phyloP scores from a whole-genome alignment of 1,139 yeast genomes.

The Blastobotrys ciferrii region DNA sequence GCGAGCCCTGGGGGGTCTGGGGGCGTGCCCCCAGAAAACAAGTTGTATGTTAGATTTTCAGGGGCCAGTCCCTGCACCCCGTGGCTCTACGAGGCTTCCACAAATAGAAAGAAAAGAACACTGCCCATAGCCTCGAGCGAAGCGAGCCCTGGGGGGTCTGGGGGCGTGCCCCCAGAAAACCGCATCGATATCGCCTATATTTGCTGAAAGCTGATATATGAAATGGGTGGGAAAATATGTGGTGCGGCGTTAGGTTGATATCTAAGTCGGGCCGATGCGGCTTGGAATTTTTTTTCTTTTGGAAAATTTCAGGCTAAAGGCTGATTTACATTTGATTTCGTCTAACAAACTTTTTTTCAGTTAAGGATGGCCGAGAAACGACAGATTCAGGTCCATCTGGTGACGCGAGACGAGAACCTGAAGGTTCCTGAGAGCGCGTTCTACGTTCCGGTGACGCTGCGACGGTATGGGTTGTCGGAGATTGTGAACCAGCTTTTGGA shows the following conservation, averaged over 20 bases:
- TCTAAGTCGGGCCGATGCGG: conserved; percentile 3
- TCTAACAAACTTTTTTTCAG: background rate
- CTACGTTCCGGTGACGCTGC: conserved; percentile 80
- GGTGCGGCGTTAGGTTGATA: background rate
- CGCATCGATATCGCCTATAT: too few species aligned
- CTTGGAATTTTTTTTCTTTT: background rate
- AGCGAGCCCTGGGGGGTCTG: too few species aligned
- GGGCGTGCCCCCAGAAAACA: too few species aligned
- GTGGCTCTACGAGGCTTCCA: too few species aligned
- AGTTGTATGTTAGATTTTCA: too few species aligned
- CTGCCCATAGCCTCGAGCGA: too few species aligned
- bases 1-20: too few species aligned
- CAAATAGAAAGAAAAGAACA: too few species aligned
- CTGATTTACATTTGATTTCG: background rate
- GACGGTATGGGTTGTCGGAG: conserved; percentile 90
- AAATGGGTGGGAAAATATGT: too few species aligned
- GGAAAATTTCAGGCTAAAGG: background rate
- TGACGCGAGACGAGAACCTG: conserved; percentile 83
- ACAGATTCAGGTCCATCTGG: conserved; percentile 74
- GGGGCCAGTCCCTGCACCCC: too few species aligned
- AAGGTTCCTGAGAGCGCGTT: conserved; percentile 73
- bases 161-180: too few species aligned
- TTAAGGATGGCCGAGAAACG: conserved; percentile 13
- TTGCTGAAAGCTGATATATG: too few species aligned
- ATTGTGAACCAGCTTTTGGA: conserved; percentile 83